Base-by-base conservation (phyloP, 441 rosid genomes). In the Erodium moschatum region DNA sequence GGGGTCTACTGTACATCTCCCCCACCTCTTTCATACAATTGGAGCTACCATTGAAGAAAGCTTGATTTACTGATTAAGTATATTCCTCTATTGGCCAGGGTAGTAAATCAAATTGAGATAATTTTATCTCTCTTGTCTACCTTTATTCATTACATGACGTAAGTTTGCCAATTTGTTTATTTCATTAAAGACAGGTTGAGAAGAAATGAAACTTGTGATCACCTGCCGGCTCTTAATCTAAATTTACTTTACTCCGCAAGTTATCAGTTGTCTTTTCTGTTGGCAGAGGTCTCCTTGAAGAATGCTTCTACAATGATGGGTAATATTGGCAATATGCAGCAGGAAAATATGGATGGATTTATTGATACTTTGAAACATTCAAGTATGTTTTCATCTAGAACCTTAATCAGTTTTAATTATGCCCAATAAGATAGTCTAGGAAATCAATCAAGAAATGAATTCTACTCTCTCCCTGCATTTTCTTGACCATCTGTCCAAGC, bases 231-330 rank as follows among this genome's bases (percentile, higher is more conserved):
- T 54, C 19, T 54, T 18, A 15, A 54, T 54, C 11, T 54, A 54
- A 54, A 40, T 13, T 72, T 20, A 19, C 21, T 19, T 60, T 72
- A 16, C 20, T 65, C 27, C 35, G 44, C 66, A 48, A 72, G 50
- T 73, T 61, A 70, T 15, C 40, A 6, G 15, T 33, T 54, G 9
- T 50, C 63, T 52, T 12, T 72, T 19, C 70, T 75, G 40, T 71
- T 64, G 58, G 63, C 72, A 71, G 87, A 67, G 69, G 73, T 63
- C 61, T 72, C 72, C 66, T 38, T 64, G 77, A 67, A 69, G 72
- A 76, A 29, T 27, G 67, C 69, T 69, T 69, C 77, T 63, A 62
- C 83, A 64, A 64, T 64, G 46, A 61, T 75, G 67, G 76, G 68
- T 58, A 65, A 66, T 72, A 52, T 18, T 5, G 69, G 63, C 69